A percentile compares a stretch with the other conserved stretches of the same genome.
These are phyloP conservation scores for Suhomyces xylopsoci DNA, from an alignment of 805 yeast species.

Conservation along the genomic window DNA sequence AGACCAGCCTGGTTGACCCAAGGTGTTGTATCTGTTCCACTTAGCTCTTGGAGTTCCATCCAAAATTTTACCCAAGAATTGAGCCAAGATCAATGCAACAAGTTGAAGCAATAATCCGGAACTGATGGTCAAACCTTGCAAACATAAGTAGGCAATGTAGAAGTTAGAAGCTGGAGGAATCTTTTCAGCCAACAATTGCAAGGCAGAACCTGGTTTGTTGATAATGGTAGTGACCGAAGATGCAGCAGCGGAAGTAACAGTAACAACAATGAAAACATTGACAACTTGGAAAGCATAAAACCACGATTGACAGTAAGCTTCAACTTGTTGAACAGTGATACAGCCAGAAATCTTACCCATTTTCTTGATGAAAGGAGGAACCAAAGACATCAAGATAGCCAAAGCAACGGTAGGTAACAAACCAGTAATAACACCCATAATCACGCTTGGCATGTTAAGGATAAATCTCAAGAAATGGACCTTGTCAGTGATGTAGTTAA, in stretches of 20 bases:
- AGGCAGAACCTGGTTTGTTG: conserved; percentile 12
- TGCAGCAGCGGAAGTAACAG: conserved; percentile 33
- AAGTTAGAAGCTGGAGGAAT: conserved; percentile 27
- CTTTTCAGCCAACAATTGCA: conserved; percentile 19
- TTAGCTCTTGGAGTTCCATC: conserved; percentile 90
- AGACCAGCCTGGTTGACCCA: conserved; percentile 77
- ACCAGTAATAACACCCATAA: conserved; percentile 28
- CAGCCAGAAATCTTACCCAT: conserved; percentile 25
- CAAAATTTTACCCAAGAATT: conserved; percentile 64
- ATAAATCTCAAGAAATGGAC: conserved; percentile 23
- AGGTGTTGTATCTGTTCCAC: conserved; percentile 70
- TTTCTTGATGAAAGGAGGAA: conserved; percentile 25
- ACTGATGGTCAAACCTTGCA: conserved; percentile 24
- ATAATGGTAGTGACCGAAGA: conserved; percentile 15
- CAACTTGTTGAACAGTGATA: conserved; percentile 24
- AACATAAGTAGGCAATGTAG: conserved; percentile 23
- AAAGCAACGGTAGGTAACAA: conserved; percentile 25
- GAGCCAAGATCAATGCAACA: conserved; percentile 63
- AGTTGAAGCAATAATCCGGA: conserved; percentile 21
- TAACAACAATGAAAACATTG: conserved; percentile 21
- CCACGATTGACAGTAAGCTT: conserved; percentile 27
- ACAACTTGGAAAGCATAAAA: conserved; percentile 31
- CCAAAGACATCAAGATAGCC: conserved; percentile 27
- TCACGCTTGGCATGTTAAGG: conserved; percentile 20
- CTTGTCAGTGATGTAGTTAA: conserved; percentile 21